A percentile compares a stretch with the other conserved stretches of the same genome.
These are phyloP conservation scores for Bertia moriformis DNA, from an alignment of 2,329 filamentous ascomycete species.

Conservation along the genomic window DNA sequence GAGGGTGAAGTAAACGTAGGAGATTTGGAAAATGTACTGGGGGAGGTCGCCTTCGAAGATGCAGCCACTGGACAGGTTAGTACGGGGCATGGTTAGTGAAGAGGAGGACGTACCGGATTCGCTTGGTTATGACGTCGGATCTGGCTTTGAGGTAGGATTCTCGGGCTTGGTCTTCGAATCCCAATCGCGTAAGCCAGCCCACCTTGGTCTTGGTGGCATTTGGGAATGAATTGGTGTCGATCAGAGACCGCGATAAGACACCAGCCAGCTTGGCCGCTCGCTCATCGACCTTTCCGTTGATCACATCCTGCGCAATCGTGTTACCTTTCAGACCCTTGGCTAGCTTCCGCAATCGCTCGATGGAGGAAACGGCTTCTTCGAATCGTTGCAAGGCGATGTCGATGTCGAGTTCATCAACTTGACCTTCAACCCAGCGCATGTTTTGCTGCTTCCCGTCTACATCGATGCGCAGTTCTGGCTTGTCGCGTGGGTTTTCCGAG, in stretches of 20 bases:
- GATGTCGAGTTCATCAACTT: constrained; percentile 61
- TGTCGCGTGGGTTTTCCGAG: constrained; percentile 32
- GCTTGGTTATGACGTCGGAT: constrained; percentile 42
- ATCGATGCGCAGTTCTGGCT: constrained; percentile 51
- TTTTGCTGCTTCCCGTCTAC: constrained; percentile 62
- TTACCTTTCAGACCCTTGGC: constrained; percentile 52
- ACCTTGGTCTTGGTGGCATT: constrained; percentile 49
- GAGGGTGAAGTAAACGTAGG: constrained; percentile 59
- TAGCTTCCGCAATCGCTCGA: constrained; percentile 50
- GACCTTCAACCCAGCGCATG: constrained; percentile 55
- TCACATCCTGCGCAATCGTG: constrained; percentile 49
- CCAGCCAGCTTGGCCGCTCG: constrained; percentile 46
- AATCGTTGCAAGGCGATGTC: constrained; percentile 59
- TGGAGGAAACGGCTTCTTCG: constrained; percentile 46
- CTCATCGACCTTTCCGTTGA: constrained; percentile 51
- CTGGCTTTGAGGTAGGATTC: constrained; percentile 52
- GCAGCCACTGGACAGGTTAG: constrained; percentile 34
- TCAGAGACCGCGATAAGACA: constrained; percentile 42
- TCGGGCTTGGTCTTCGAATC: constrained; percentile 55
- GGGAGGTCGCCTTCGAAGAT: constrained; percentile 59
- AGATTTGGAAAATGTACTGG: constrained; percentile 57
- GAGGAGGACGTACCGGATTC: constrained; percentile 40
- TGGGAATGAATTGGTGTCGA: constrained; percentile 46
- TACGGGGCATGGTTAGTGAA: not conserved
- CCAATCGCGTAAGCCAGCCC: constrained; percentile 48